These are phyloP conservation scores for Breynia disticha DNA, from an alignment of 441 rosid species.

Conservation along the genomic window DNA sequence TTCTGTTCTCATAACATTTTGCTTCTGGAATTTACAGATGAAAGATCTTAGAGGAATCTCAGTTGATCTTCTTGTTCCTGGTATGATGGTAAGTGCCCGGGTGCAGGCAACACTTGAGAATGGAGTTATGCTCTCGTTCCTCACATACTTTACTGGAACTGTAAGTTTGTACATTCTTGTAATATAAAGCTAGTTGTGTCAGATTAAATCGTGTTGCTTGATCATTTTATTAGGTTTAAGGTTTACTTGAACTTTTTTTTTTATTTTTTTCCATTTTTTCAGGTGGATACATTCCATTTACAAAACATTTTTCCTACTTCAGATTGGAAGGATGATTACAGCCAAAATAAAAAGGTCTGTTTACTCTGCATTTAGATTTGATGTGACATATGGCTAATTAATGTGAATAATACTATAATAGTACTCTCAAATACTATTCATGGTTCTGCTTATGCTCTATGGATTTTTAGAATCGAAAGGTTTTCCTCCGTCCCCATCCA, in stretches of 20 bases:
- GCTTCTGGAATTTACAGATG: conserved; percentile 41
- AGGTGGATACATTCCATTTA: conserved; percentile 88
- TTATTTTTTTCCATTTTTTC: conserved; percentile 22
- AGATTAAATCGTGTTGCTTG: conserved; percentile 8
- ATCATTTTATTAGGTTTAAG: neutral
- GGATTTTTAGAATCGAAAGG: neutral
- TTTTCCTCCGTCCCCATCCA: no score
- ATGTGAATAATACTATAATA: no score
- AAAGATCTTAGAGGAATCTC: conserved; percentile 85
- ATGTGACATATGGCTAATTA: no score
- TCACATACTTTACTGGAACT: conserved; percentile 91
- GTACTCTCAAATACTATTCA: no score
- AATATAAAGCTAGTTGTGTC: neutral
- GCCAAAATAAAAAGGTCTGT: conserved; percentile 73
- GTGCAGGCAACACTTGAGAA: conserved; percentile 88
- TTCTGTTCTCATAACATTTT: conserved; percentile 8
- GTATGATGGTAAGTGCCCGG: conserved; percentile 89
- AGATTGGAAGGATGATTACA: conserved; percentile 77
- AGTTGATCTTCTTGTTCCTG: conserved; percentile 90
- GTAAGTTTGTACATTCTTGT: conserved; percentile 34
- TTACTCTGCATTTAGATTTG: neutral
- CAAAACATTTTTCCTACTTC: conserved; percentile 48
- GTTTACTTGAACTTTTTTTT: conserved; percentile 7
- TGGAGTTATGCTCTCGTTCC: conserved; percentile 82
- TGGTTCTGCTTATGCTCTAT: neutral